Evolutionary conservation across 306 rosid species (phyloP).

Genomic region (Notholithocarpus densiflorus): DNA sequence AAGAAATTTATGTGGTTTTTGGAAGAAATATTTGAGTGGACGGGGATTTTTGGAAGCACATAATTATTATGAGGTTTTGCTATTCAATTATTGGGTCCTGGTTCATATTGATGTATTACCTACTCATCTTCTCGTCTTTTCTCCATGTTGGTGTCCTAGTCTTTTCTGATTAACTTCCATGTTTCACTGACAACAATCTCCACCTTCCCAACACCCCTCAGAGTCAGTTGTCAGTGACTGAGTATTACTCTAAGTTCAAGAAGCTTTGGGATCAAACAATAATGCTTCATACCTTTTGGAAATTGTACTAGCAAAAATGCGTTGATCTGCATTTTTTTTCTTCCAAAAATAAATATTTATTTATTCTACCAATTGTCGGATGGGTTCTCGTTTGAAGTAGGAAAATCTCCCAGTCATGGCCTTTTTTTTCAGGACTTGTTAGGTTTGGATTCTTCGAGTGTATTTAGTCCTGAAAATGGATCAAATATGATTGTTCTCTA

Average conservation of each 20-base stretch:
- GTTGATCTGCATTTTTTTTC: background rate
- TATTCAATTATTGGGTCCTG: background rate
- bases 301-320: background rate
- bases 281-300: background rate
- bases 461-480: background rate
- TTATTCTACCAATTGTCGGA: background rate
- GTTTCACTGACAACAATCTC: too few species aligned
- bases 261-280: too few species aligned
- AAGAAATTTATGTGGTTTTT: background rate
- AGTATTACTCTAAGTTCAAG: too few species aligned
- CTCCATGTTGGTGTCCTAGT: background rate
- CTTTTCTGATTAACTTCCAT: too few species aligned
- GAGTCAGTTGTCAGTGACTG: too few species aligned
- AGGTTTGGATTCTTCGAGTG: background rate
- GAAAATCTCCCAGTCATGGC: background rate
- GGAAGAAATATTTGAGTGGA: background rate
- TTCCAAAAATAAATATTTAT: background rate
- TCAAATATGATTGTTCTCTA: background rate
- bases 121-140: background rate
- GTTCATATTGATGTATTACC: background rate
- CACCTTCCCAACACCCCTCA: too few species aligned
- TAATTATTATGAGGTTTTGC: background rate
- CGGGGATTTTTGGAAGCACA: background rate
- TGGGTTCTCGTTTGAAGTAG: background rate
- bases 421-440: background rate